phyloP scores from a whole-genome alignment of 78 protist genomes.

The Pelomyxa schiedti region DNA sequence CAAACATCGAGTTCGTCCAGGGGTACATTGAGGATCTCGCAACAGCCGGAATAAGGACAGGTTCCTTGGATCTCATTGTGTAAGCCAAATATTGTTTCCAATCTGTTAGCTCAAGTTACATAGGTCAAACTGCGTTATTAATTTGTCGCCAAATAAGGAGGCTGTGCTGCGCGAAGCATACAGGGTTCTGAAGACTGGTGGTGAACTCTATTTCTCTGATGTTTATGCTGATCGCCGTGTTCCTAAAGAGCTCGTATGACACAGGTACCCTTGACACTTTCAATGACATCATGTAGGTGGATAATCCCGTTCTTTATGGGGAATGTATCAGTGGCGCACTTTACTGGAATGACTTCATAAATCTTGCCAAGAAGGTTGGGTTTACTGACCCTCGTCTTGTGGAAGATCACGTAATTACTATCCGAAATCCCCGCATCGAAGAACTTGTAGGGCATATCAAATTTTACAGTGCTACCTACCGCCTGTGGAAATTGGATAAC shows the following conservation, averaged over 20 bases:
- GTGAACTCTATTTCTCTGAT: slow-evolving; percentile 66
- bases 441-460: slow-evolving; percentile 5
- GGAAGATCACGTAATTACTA: background rate
- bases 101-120: background rate
- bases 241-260: slow-evolving; percentile 1
- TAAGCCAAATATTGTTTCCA: background rate
- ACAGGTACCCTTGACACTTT: no score
- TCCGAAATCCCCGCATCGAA: slow-evolving; percentile 1
- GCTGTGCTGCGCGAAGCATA: slow-evolving; percentile 47
- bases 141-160: slow-evolving; percentile 61
- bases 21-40: slow-evolving; percentile 66
- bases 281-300: no score
- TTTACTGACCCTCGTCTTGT: slow-evolving; percentile 58
- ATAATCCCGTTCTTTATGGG: slow-evolving; percentile 45
- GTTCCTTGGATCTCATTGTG: slow-evolving; percentile 30
- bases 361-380: slow-evolving; percentile 20
- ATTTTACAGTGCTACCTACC: slow-evolving; percentile 56
- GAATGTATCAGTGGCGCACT: slow-evolving; percentile 68
- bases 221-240: slow-evolving; percentile 55
- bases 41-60: slow-evolving; percentile 20
- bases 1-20: slow-evolving; percentile 35
- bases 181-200: slow-evolving; percentile 52
- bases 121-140: slow-evolving; percentile 67
- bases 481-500: slow-evolving; percentile 60
- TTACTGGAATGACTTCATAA: slow-evolving; percentile 48